Base-by-base conservation (phyloP, 2,329 filamentous ascomycete genomes). In the Alternaria sp. region DNA sequence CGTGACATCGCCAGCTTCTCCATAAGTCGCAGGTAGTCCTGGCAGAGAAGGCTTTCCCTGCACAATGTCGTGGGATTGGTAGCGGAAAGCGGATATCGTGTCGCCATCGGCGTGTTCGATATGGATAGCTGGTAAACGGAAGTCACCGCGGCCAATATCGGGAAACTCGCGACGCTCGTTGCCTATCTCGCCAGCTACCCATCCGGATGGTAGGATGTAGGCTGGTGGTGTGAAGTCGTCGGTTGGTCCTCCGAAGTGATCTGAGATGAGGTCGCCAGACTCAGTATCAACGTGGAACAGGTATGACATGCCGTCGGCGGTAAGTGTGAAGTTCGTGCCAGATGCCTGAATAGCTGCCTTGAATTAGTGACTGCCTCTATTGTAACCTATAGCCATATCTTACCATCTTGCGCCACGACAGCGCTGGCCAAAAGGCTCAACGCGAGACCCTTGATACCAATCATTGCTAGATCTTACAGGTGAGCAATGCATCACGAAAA, bases 121-220 rank as follows among this genome's bases (percentile, higher is more conserved):
- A 40, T 86, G 85, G 12, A 90, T 82, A 0, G 89, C 88, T 0
- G 89, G 89, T 3, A 85, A 79, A 4, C 89, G 84, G 66, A 89
- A 88, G 70, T 91, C 89, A 15, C 88, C 88, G 8, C 88, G 84
- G 1, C 89, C 88, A 5, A 88, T 79, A 62, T 91, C 88, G 2
- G 89, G 89, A 57, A 89, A 90, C 71, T 90, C 89, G 26, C 89
- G 85, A 15, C 86, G 84, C 15, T 84, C 73, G 45, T 86, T 87
- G 11, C 83, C 84, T 36, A 83, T 75, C 52, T 40, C 36, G 36
- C 81, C 72, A 30, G 83, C 78, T 36, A 84, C 80, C 88, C 88
- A 90, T 47, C 89, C 89, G 17, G 83, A 74, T 5, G 76, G 67
- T 1, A 69, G 65, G 10, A 81, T 74, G 5, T 67, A 72, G 40